Base-by-base conservation (phyloP, 305 asterid genomes). In the Coffea humblotiana region DNA sequence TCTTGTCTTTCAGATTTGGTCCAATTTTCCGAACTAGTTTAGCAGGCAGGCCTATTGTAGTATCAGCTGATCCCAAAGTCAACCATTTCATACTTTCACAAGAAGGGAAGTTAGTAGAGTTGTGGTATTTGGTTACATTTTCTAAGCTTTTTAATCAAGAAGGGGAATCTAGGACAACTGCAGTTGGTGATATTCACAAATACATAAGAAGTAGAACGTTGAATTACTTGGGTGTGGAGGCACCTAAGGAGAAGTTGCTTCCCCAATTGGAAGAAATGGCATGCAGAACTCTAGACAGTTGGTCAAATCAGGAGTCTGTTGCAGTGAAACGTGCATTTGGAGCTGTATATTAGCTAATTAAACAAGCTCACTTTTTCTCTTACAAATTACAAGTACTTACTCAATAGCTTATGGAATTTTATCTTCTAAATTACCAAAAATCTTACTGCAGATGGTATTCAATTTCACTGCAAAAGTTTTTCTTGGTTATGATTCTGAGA, bases 51-150 rank as follows among this genome's bases (percentile, higher is more conserved):
- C 43, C 72, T 19, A 49, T 75, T 27, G 56, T 84, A 3, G 75
- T 84, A 73, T 73, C 81, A 43, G 71, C 78, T 4, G 85, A 84
- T 81, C 78, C 69, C 16, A 81, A 81, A 19, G 75, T 84, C 71
- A 84, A 81, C 66, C 49, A 37, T 70, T 81, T 66, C 80, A 66
- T 84, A 7, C 70, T 78, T 45, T 68, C 19, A 47, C 81, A 81
- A 29, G 87, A 84, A 37, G 85, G 75, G 16, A 78, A 65, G 58
- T 27, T 29, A 72, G 85, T 84, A 21, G 85, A 77, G 14, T 2
- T 23, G 6, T 77, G 80, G 74, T 77, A 65, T n/a, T 65, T 65
- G 47, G 73, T 47, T 23, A 11, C 80, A 4, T 77, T 77, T 51
- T 27, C 80, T 4, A 77, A 77, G 29, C 63, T 77, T 8, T 77